These are phyloP conservation scores for Talaromyces proteolyticus DNA, from an alignment of 495 filamentous ascomycete genomes.

Conservation along the genomic window DNA sequence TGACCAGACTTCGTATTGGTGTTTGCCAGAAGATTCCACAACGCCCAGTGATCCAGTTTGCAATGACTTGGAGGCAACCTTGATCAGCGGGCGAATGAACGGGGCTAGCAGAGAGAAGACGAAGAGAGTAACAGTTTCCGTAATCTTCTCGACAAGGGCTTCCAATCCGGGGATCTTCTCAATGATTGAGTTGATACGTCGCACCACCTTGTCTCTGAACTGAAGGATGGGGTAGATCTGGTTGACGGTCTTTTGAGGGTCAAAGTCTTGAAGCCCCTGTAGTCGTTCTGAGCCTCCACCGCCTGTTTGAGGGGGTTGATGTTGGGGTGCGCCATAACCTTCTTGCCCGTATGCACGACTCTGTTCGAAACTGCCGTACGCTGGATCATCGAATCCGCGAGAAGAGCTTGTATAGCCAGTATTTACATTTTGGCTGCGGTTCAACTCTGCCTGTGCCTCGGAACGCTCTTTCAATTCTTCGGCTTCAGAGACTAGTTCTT, in stretches of 20 bases:
- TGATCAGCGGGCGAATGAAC: slow-evolving; percentile 86
- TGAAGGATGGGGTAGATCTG: slow-evolving; percentile 93
- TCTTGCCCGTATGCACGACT: not conserved
- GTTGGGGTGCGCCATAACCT: not conserved
- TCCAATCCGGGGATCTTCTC: slow-evolving; percentile 91
- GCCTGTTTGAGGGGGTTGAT: not conserved
- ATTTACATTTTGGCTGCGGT: slow-evolving; percentile 28
- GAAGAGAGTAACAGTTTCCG: slow-evolving; percentile 85
- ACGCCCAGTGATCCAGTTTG: slow-evolving; percentile 79
- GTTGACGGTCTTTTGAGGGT: slow-evolving; percentile 71
- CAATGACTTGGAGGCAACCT: slow-evolving; percentile 71
- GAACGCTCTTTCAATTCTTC: slow-evolving; percentile 67
- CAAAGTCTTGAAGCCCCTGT: slow-evolving; percentile 70
- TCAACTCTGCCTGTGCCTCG: slow-evolving; percentile 66
- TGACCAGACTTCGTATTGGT: slow-evolving; percentile 89
- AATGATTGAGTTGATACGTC: slow-evolving; percentile 72
- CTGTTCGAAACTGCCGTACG: slow-evolving; percentile 11
- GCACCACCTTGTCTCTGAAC: slow-evolving; percentile 90
- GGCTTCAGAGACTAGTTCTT: slow-evolving; percentile 72
- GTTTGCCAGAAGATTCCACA: slow-evolving; percentile 70
- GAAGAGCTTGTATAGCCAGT: slow-evolving; percentile 23
- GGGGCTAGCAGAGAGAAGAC: slow-evolving; percentile 84
- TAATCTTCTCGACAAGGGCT: slow-evolving; percentile 79
- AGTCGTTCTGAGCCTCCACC: slow-evolving; percentile 28
- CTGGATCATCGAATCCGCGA: slow-evolving; percentile 9